A percentile compares a stretch with the other conserved stretches of the same genome.
phyloP scores from a whole-genome alignment of 2,329 filamentous ascomycete species.

The Arthrobotrys entomopaga region DNA sequence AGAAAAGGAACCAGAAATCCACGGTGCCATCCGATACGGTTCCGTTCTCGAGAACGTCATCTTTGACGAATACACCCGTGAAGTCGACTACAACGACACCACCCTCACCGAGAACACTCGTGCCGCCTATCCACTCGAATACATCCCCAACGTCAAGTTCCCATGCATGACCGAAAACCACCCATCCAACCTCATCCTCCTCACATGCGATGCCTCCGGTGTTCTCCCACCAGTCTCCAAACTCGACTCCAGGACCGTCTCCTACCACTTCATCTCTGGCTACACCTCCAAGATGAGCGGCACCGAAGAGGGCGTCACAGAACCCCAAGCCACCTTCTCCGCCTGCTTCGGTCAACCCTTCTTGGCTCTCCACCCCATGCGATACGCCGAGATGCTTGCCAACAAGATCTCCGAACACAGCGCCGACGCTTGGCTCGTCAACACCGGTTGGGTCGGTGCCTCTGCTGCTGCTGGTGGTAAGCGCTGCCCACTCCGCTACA shows the following conservation, averaged over 20 bases:
- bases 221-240: constrained; percentile 98
- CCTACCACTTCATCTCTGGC: constrained; percentile 98
- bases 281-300: constrained; percentile 99
- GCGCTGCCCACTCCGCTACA: constrained; percentile 98
- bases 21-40: constrained; percentile 92
- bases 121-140: constrained; percentile 95
- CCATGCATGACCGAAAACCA: constrained; percentile 88
- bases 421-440: constrained; percentile 96
- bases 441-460: constrained; percentile 97
- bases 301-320: constrained; percentile 94
- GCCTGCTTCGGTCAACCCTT: constrained; percentile 99
- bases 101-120: constrained; percentile 98
- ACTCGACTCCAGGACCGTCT: constrained; percentile 88
- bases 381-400: constrained; percentile 97
- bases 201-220: constrained; percentile 97
- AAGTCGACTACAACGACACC: constrained; percentile 93
- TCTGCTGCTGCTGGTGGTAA: constrained; percentile 90
- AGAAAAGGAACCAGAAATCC: constrained; percentile 99
- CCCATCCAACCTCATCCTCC: constrained; percentile 96
- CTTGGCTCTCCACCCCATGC: constrained; percentile 98
- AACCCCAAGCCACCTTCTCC: constrained; percentile 98
- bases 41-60: constrained; percentile 99
- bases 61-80: constrained; percentile 87
- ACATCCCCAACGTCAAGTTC: constrained; percentile 98
- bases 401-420: constrained; percentile 97